These are phyloP conservation scores for Leucocoprinus sp. DNA, from an alignment of 768 basidiomycete species.

Conservation along the genomic window DNA sequence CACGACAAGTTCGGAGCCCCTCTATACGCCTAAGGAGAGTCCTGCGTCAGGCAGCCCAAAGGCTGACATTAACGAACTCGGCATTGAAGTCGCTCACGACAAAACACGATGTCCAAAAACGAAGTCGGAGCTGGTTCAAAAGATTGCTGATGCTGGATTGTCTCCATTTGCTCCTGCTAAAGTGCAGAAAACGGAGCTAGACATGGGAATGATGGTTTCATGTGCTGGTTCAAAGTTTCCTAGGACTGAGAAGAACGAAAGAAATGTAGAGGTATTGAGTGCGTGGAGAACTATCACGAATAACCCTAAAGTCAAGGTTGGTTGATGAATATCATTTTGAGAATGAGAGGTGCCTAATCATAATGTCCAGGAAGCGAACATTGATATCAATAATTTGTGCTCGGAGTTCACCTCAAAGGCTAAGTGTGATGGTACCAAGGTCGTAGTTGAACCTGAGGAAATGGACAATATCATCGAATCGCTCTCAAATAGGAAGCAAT, in stretches of 20 bases:
- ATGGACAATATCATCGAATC: slow-evolving; percentile 40
- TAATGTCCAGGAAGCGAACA: slow-evolving; percentile 37
- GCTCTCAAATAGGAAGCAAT: slow-evolving; percentile 25
- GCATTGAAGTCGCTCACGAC: slow-evolving; percentile 2
- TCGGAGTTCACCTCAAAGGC: slow-evolving; percentile 76
- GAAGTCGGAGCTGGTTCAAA: slow-evolving; percentile 28
- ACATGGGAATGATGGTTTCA: slow-evolving; percentile 44
- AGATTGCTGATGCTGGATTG: slow-evolving; percentile 45
- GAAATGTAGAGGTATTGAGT: slow-evolving; percentile 69
- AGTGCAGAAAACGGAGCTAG: slow-evolving; percentile 37
- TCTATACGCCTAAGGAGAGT: slow-evolving; percentile 24
- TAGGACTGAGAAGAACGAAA: slow-evolving; percentile 56
- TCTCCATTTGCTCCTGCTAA: slow-evolving; percentile 46
- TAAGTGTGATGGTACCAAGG: slow-evolving; percentile 76
- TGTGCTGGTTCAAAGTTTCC: slow-evolving; percentile 67
- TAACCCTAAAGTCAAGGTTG: slow-evolving; percentile 70
- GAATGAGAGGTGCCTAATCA: slow-evolving; percentile 8
- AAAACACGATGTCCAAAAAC: slow-evolving; percentile 16
- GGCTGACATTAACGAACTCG: slow-evolving; percentile 15
- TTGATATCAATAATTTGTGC: slow-evolving; percentile 74
- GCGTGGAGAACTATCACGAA: slow-evolving; percentile 75
- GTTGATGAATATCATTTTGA: slow-evolving; percentile 10
- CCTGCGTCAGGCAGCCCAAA: slow-evolving; percentile 17
- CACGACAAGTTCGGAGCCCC: slow-evolving; percentile 23
- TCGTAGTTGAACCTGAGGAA: slow-evolving; percentile 59